phyloP scores from a whole-genome alignment of 2,329 filamentous ascomycete genomes.

The Alternaria sp. region DNA sequence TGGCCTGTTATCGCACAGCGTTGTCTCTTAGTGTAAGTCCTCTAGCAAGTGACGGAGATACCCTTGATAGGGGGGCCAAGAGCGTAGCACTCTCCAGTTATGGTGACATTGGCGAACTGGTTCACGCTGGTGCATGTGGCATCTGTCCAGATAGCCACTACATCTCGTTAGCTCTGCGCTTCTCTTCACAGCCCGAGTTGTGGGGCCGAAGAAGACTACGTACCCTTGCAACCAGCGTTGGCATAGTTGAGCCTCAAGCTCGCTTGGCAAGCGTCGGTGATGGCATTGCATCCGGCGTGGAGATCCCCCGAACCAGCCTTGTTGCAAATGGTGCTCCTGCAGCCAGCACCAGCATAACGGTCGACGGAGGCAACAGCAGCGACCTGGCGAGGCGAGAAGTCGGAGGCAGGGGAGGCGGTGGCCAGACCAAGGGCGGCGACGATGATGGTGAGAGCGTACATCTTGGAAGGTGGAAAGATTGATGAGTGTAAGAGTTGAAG shows the following conservation, averaged over 20 bases:
- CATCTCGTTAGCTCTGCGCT: background rate
- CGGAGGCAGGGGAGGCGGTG: constrained; percentile 8
- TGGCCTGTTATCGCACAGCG: background rate
- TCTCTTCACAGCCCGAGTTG: background rate
- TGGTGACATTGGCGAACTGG: constrained; percentile 14
- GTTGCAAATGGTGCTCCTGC: constrained; percentile 20
- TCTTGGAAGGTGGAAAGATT: background rate
- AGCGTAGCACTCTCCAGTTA: background rate
- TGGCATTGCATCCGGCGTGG: constrained; percentile 15
- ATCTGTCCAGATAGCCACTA: constrained; percentile 17
- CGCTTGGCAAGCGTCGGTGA: constrained; percentile 12
- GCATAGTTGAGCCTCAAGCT: constrained; percentile 19
- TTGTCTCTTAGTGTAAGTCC: background rate
- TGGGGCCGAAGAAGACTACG: background rate
- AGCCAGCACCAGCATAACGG: constrained; percentile 14
- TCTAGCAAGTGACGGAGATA: constrained; percentile 19
- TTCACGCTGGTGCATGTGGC: constrained; percentile 1
- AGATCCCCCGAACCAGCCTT: constrained; percentile 20
- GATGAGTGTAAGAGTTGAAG: background rate
- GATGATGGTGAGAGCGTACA: constrained; percentile 10
- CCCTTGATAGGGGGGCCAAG: constrained; percentile 14
- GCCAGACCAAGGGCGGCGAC: constrained; percentile 8
- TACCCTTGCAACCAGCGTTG: constrained; percentile 19
- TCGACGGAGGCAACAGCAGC: constrained; percentile 18
- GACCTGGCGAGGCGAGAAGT: constrained; percentile 7